Evolutionary conservation across 2,329 filamentous ascomycete genomes (phyloP), one percentile per base, ranked within the genome.

Genomic region (Aspergillus novoparasiticus): DNA sequence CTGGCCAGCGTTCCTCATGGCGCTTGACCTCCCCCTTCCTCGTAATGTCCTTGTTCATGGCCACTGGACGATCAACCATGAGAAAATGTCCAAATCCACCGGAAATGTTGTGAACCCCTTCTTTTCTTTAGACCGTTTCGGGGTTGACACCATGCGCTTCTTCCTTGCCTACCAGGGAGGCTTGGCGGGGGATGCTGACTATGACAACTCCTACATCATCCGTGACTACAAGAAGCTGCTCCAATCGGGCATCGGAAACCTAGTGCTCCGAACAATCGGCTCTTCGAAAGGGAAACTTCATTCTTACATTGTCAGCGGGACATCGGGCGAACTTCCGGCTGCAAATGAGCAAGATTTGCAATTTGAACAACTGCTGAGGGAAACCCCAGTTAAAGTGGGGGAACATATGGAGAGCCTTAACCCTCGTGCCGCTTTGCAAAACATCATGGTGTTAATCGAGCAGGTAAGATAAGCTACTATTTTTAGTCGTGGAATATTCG

Each of bases 21-120:
- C 95, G 1, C 82, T 97, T 16, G 89, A 89, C 58, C 83, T 98
- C 5, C 90, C 92, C 1, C 82, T 91, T 0, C 93, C 95, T 0
- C 90, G 89, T 72, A 88, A 89, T 66, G 86, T 99, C 36, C 82
- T 99, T 2, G 92, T 92, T 58, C 95, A 99, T 75, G 93, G 90
- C 2, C 95, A 99, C 76, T 99, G 96, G 95, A 96, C 93, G 16
- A 89, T 99, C 80, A 92, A 91, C 61, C 88, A 88, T 59, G 87
- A 89, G 70, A 99, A 99, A 78, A 99, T 99, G 94, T 94, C 94
- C 65, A 99, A 99, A 78, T 96, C 92, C 1, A 87, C 90, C 2
- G 95, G 95, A 66, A 97, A 97, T 75, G 94, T 96, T 1, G 94
- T 99, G 50, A 95, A 97, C 73, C 95, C 95, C 0, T 93, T 96